Evolutionary conservation across 306 rosid genomes (phyloP), one percentile per base, ranked within the genome.

Genomic region (Boehmeria nivea): DNA sequence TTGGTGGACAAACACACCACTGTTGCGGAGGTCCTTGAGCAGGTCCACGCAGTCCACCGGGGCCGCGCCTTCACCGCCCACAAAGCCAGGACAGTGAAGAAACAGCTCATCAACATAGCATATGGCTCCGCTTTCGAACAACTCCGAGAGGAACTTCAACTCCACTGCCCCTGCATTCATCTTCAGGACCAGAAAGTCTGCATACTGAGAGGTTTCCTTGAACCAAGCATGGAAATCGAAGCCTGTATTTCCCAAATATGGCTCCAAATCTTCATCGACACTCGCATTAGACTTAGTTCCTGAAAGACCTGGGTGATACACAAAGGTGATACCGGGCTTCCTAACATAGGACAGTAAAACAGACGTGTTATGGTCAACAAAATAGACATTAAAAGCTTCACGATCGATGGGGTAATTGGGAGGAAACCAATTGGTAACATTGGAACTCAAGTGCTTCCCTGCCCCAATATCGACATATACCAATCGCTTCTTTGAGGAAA

Each of bases 1-100:
- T 54, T 91, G 98, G 77, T 91, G 98, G 40, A 84, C 96, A 82
- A 65, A 87, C 40, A 91, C 87, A 24, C 98, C 94, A 40, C 61
- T 75, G 75, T 61, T 63, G 50, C 96, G 76, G 25, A 91, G 91
- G 58, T 76, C 88, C 58, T 43, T 63, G 59, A 68, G 77, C 59
- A 91, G 72, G 72, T 78, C 79, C 81, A 76, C 74, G 68, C 98
- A 91, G 0, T 63, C 73, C 27, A 65, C 78, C 49, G 64, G 69
- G 38, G 31, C 45, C 16, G 66, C 17, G 21, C 66, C 77, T 37
- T 71, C 59, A 23, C 59, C 82, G 17, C 65, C 80, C 9, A 18
- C 65, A 26, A 57, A 55, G 15, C 66, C 83, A 3, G 85, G 57
- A 72, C 96, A 91, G 34, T 80, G 63, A 21, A 91, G 88, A 58